A percentile compares a stretch with the other conserved stretches of the same genome.
These are phyloP conservation scores for Phytophthora pluvialis DNA, from an alignment of 352 stramenopile genomes.

Conservation along the genomic window DNA sequence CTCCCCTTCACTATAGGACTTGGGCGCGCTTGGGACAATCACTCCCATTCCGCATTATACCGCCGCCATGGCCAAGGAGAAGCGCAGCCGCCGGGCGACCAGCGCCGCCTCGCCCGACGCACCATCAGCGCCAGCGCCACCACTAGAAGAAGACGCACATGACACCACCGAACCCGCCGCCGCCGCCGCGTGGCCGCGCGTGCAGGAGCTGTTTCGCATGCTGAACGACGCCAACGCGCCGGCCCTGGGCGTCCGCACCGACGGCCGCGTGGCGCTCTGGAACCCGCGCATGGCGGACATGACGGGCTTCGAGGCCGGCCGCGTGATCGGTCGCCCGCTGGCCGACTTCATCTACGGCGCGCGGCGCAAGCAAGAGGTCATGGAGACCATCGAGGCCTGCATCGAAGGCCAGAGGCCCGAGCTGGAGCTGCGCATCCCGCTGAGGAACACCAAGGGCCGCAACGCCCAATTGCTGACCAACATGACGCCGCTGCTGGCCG, in stretches of 20 bases:
- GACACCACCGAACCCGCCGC: background rate
- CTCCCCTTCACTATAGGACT: background rate
- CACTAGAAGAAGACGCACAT: background rate
- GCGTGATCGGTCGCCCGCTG: constrained; percentile 53
- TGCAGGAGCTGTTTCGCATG: constrained; percentile 40
- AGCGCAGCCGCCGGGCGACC: constrained; percentile 20
- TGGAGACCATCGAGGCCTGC: constrained; percentile 34
- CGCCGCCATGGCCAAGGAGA: constrained; percentile 29
- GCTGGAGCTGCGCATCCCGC: constrained; percentile 55
- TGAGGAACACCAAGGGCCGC: constrained; percentile 51
- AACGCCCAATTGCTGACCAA: constrained; percentile 61
- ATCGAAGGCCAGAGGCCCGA: constrained; percentile 44
- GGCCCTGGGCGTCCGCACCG: constrained; percentile 58
- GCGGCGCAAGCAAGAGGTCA: constrained; percentile 40
- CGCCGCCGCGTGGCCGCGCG: constrained; percentile 1
- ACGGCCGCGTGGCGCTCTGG: constrained; percentile 69
- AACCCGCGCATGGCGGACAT: constrained; percentile 64
- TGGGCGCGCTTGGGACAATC: background rate
- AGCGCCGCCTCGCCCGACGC: background rate
- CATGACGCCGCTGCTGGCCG: constrained; percentile 53
- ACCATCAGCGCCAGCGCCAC: background rate
- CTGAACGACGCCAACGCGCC: constrained; percentile 75
- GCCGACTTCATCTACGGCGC: constrained; percentile 62
- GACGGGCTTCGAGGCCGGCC: constrained; percentile 51
- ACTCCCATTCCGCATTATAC: constrained; percentile 28